Evolutionary conservation across 352 stramenopile genomes (phyloP).

Genomic region (Salisapilia sapeloensis): DNA sequence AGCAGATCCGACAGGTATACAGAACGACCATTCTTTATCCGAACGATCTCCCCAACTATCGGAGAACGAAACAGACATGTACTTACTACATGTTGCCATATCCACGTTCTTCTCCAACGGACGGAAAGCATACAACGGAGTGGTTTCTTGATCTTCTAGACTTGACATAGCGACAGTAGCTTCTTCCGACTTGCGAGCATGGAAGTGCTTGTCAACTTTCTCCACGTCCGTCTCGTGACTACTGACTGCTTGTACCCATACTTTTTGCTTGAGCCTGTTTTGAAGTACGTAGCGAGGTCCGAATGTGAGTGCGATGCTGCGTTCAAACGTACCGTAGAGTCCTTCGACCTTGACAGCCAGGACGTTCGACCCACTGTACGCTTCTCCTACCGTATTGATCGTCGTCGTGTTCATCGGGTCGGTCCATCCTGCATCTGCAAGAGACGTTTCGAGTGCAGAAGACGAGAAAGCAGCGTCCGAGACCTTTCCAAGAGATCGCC

Average conservation of each 20-base stretch:
- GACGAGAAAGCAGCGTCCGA: conserved; percentile 22
- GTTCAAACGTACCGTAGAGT: conserved; percentile 65
- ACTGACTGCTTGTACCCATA: conserved; percentile 59
- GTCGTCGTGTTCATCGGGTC: conserved; percentile 72
- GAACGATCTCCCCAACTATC: conserved; percentile 30
- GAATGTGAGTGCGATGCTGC: conserved; percentile 54
- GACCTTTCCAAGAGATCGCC: conserved; percentile 35
- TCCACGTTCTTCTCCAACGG: conserved; percentile 56
- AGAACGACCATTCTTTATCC: conserved; percentile 59
- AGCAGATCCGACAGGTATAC: conserved; percentile 55
- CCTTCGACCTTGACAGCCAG: conserved; percentile 72
- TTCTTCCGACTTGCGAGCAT: conserved; percentile 43
- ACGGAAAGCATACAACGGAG: conserved; percentile 59
- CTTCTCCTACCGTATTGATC: conserved; percentile 73
- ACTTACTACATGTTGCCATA: conserved; percentile 40
- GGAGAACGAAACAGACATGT: conserved; percentile 65
- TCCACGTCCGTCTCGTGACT: conserved; percentile 37
- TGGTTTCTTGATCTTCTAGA: conserved; percentile 42
- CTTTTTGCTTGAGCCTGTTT: conserved; percentile 63
- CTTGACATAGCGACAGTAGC: conserved; percentile 28
- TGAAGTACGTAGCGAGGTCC: conserved; percentile 72
- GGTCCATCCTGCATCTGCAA: conserved; percentile 53
- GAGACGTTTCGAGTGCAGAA: conserved; percentile 33
- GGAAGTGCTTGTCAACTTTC: conserved; percentile 50
- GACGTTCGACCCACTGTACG: conserved; percentile 48